Evolutionary conservation across 1,139 yeast species (phyloP), one percentile per base, ranked within the genome.

Genomic region (Suhomyces taliae): DNA sequence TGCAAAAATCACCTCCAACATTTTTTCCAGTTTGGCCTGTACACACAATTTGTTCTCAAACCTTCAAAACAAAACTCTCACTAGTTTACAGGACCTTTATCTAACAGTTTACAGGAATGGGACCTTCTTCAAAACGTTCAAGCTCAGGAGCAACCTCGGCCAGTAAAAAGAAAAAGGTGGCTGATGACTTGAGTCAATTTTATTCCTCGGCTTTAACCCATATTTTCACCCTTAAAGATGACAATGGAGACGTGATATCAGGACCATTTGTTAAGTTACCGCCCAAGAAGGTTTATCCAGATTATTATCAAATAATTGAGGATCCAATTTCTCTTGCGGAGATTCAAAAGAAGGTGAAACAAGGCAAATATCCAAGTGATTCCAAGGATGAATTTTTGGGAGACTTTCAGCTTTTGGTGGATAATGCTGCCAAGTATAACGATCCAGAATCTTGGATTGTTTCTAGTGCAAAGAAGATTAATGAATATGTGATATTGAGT

Each of bases 241-340:
- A 66, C 33, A 60, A 55, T 9, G 67, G 67, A 44, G 57, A 71
- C 38, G 58, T 56, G 43, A 59, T 82, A 33, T 75, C 77, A 15
- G 74, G 74, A 14, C 82, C 87, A 44, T 87, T 87, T 59, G 62
- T 82, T 47, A 82, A 83, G 56, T 70, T 89, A 37, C 97, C 96
- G 3, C 76, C 86, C 34, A 85, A 81, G 59, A 85, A 85, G 55
- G 69, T 80, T 36, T 90, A 87, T 55, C 96, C 97, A 0, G 95
- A 88, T 59, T 93, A 91, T 66, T 87, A 85, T 61, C 78, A 81
- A 45, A 73, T 85, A 49, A 82, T 88, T 34, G 65, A 66, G 27
- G 62, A 70, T n/a, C 95, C 96, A 3, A 79, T 87, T 8, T 83
- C 93, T 1, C 63, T 88, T 10, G 66, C 79, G 41, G 95, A 87